Evolutionary conservation across 148 eudicot species (phyloP), one percentile per base, ranked within the genome.

Genomic region (Linanthus parryae): DNA sequence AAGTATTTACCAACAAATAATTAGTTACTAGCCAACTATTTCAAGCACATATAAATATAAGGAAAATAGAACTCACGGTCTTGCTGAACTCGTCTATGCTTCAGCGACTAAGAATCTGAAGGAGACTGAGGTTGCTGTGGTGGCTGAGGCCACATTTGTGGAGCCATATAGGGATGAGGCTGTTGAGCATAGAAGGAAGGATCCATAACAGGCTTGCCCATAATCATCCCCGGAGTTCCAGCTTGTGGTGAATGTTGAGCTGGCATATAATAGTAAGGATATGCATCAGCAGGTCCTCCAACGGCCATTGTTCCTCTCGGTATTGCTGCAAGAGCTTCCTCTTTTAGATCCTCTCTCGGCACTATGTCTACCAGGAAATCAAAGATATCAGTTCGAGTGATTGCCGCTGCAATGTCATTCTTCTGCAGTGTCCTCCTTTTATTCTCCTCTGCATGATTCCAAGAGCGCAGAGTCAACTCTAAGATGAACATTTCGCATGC

Each of bases 401-500:
- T 84, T 12, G 88, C 94, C 1, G 85, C 94, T 0, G 85, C 88
- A 3, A 84, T 81, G 39, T 84, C 94, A 37, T 81, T 78, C 70
- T 78, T 84, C 66, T 84, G 94, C 12, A 84, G 72, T 16, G 94
- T 84, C 56, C 82, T 64, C 22, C 94, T 67, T 54, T 80, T 81
- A 69, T 81, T 84, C 70, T 84, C 94, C 76, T 81, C 88, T 0
- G 94, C 73, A 62, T 84, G 94, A 66, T 70, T 78, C 94, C 94
- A 84, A 7, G 94, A 81, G 2, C 94, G 75, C 50, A 84, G 36
- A 39, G 94, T 81, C 41, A 84, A 58, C 74, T 84, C 94, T 20
- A 81, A 74, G 16, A 84, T 84, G 67, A 81, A 84, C 88, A 84
- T 81, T 64, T 84, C 94, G 14, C 94, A 84, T 7, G 94, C 94